These are phyloP conservation scores for Colletotrichum echinochloae DNA, from an alignment of 2,329 filamentous ascomycete genomes.

Conservation along the genomic window DNA sequence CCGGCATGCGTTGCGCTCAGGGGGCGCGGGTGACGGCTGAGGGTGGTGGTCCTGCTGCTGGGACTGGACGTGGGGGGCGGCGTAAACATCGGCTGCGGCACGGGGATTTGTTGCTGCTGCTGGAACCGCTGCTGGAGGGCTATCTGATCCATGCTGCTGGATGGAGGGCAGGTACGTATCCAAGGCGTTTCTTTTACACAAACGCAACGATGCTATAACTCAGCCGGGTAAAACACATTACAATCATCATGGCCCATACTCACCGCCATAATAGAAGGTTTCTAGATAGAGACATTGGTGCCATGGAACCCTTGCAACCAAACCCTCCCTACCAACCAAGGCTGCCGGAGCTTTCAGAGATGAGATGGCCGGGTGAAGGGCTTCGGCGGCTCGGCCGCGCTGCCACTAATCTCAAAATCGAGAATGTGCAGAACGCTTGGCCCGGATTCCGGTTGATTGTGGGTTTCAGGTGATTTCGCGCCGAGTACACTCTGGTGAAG, in stretches of 20 bases:
- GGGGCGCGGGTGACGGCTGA: constrained; percentile 32
- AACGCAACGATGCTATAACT: no score
- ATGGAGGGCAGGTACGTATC: no score
- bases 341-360: no score
- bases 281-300: no score
- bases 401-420: neutral
- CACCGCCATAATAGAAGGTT: no score
- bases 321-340: no score
- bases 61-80: constrained; percentile 29
- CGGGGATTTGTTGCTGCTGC: constrained; percentile 41
- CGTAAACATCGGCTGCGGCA: constrained; percentile 39
- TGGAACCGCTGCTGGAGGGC: constrained; percentile 38
- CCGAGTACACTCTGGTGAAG: neutral
- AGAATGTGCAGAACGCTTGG: neutral
- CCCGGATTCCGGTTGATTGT: neutral
- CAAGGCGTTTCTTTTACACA: no score
- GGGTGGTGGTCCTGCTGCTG: constrained; percentile 41
- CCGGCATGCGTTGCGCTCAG: constrained; percentile 28
- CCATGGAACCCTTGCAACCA: no score
- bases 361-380: neutral
- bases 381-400: constrained; percentile 6
- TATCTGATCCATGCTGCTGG: no score
- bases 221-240: no score
- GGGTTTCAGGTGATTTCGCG: constrained; percentile 1
- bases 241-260: no score